These are phyloP conservation scores for Rhizomucor pusillus DNA, from an alignment of 371 early-diverging fungal species.

Conservation along the genomic window DNA sequence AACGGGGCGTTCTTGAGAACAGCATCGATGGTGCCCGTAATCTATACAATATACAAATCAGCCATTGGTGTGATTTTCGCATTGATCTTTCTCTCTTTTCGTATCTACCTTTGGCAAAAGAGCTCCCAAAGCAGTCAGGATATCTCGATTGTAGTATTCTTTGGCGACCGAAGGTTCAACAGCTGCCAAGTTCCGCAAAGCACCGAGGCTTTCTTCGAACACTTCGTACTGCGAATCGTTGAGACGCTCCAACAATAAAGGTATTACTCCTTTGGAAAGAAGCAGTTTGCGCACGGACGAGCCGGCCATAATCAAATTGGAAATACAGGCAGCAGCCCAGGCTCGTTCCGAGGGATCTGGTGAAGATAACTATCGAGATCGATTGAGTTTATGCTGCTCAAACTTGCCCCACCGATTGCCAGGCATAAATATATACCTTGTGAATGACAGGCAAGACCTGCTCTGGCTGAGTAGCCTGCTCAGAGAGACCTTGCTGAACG, in stretches of 20 bases:
- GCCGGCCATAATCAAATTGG: conserved; percentile 69
- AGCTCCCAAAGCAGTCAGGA: conserved; percentile 53
- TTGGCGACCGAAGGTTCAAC: conserved; percentile 60
- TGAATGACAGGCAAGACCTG: conserved; percentile 55
- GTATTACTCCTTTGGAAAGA: conserved; percentile 67
- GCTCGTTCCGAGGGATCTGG: conserved; percentile 73
- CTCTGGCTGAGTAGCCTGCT: conserved; percentile 32
- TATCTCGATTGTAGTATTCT: conserved; percentile 69
- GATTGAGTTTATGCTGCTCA: not conserved
- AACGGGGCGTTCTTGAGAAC: conserved; percentile 49
- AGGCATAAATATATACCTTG: conserved; percentile 40
- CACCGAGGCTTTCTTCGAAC: conserved; percentile 75
- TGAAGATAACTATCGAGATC: conserved; percentile 51
- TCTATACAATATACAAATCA: conserved; percentile 15
- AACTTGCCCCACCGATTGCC: not conserved
- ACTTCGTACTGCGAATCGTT: conserved; percentile 74
- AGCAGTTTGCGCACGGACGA: conserved; percentile 63
- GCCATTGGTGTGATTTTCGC: not conserved
- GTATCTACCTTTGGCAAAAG: conserved; percentile 39
- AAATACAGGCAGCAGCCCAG: conserved; percentile 88
- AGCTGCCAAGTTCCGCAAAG: conserved; percentile 65
- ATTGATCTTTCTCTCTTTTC: not conserved
- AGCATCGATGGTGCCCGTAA: conserved; percentile 39
- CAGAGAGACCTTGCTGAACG: conserved; percentile 21
- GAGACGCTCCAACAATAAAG: conserved; percentile 66